Evolutionary conservation across 75 land plant genomes (phyloP).

Genomic region (Sequoiadendron giganteum): DNA sequence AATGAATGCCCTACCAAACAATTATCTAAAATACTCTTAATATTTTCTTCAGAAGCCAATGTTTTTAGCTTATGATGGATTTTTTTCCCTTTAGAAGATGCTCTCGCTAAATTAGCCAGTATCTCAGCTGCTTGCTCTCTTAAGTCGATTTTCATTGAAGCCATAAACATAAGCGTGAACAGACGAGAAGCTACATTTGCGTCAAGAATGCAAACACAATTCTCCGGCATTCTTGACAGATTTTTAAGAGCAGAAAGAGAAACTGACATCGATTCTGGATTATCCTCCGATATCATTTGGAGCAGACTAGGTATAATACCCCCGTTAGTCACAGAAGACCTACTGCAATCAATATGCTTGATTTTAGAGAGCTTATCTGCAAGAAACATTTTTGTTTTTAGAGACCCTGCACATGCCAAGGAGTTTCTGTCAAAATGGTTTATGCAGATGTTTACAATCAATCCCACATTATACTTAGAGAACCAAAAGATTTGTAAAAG

Average conservation of each 20-base stretch:
- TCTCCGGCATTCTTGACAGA: conserved; percentile 3
- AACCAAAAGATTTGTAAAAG: background rate
- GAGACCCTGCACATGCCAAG: conserved; percentile 5
- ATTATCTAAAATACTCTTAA: background rate
- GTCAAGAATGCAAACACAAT: conserved; percentile 11
- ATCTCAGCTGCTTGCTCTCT: conserved; percentile 8
- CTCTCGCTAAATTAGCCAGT: conserved; percentile 12
- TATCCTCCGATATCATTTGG: conserved; percentile 9
- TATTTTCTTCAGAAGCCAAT: conserved; percentile 10
- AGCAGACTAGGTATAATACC: conserved; percentile 9
- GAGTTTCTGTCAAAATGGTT: background rate
- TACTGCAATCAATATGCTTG: background rate
- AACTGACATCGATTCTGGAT: conserved; percentile 4
- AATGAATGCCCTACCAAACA: background rate
- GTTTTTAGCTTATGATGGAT: background rate
- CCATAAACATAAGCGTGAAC: background rate
- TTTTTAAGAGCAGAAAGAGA: conserved; percentile 3
- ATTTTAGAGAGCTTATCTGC: conserved; percentile 7
- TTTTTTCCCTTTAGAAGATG: background rate
- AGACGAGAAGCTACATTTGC: conserved; percentile 8
- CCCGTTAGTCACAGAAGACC: background rate
- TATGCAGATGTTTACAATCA: background rate
- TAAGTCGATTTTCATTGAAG: background rate
- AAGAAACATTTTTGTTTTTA: background rate
- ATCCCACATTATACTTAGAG: background rate